Base-by-base conservation (phyloP, 129 eudicot genomes). In the Lactuca saligna region DNA sequence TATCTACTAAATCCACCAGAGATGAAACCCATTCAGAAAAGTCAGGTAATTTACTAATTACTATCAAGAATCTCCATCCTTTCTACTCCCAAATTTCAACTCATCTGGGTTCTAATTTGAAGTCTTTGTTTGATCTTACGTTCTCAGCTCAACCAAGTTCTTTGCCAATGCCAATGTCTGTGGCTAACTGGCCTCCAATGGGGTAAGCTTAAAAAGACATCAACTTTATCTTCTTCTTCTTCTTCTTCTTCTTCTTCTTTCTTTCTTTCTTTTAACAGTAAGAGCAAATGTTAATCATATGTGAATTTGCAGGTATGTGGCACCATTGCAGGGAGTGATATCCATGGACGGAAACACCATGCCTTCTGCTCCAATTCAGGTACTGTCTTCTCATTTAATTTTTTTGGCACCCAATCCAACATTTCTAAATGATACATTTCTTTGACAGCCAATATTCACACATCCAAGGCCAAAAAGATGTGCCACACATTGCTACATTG, bases 401-500 rank as follows among this genome's bases (percentile, higher is more conserved):
- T 10, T 1, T 25, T 25, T 25, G 1, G 29, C 29, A 25, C 29
- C 29, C 29, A 25, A 20, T 20, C 20, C 20, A 20, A 20, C 20
- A 20, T 20, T 25, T 25, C 34, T 29, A 39, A 14, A 42, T 65
- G 60, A 1, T 63, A 68, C 42, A 6, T 33, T 44, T 68, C 38
- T 14, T 71, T 50, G 12, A 46, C 90, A 86, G 96, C 96, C 96
- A 10, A 63, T 83, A 41, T 89, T 94, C 57, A 64, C 94, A n/a
- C 96, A 87, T n/a, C 97, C 99, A 11, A 76, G 95, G 73, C 95
- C 96, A 5, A 90, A 87, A 82, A 80, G 94, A 38, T 89, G 99
- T 79, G 99, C 96, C 1, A 90, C 99, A 16, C 97, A 94, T 82
- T 87, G 96, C 81, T 82, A 90, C 81, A 83, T 94, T 73, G 99